Base-by-base conservation (phyloP, 331 rosid species). In the Phaseolus coccineus region DNA sequence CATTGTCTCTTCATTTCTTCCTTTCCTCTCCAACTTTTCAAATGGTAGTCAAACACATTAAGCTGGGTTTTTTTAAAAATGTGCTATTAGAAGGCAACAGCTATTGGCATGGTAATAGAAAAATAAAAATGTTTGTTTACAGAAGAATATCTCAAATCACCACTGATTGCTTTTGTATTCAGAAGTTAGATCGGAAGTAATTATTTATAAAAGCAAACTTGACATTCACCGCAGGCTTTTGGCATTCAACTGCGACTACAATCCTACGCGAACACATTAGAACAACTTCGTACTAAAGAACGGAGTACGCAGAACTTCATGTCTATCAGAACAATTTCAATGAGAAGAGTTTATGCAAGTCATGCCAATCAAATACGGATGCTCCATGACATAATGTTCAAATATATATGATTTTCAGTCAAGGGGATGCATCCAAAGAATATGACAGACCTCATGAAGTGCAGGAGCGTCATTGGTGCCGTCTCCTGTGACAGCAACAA, bases 381-480 rank as follows among this genome's bases (percentile, higher is more conserved):
- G 44, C 78, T 59, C 63, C 73, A 66, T 40, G 63, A n/a, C 44
- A 24, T 62, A 66, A 39, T 47, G 68, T 70, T 48, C 79, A 71
- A 37, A n/a, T 37, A 66, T 50, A 73, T 39, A 68, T 77, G 66
- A 28, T 47, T 62, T 51, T 81, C 39, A 80, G 27, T 42, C 52
- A 80, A 80, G 39, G 57, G 47, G 57, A 22, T 35, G 37, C 48
- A 71, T 72, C 71, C 76, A 76, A 80, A 80, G 77, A 84, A 80
- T 62, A 81, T 57, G 74, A 85, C 89, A 80, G 72, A 96, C 99
- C 98, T 96, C 99, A 8, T 93, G 97, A 68, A 96, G 98, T 16
- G 99, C 99, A 58, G 99, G 99, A 74, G 99, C 99, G 80, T 96
- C 98, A 78, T 96, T 96, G 53, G 99, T 96, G 74, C 99, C 99